Base-by-base conservation (phyloP, 73 alveolate genomes). In the Paramecium octaurelia region DNA sequence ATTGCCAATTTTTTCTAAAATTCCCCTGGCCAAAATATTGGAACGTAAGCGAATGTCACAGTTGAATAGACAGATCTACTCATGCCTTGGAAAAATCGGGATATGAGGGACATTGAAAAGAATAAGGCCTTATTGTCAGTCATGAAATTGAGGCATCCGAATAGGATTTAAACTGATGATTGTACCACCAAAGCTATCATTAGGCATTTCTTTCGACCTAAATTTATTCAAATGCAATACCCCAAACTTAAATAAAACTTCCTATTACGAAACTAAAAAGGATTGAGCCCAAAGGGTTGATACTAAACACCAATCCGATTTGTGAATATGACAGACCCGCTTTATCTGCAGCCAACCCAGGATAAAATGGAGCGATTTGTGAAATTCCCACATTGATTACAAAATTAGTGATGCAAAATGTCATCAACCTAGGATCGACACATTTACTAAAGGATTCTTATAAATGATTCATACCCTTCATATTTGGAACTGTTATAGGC, bases 111-210 rank as follows among this genome's bases (percentile, higher is more conserved):
- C 73, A 80, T 46, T n/a, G 91, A 23, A 24, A 80, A 48, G 18
- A 80, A 80, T 24, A 80, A 80, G n/a, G 34, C 21, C 11, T 80
- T 80, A 80, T 80, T 80, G n/a, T 42, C 91, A 6, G 91, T 80
- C 91, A 80, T 80, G 18, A 80, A 80, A 80, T 80, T 80, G 24
- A 80, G 91, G n/a, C 91, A 80, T 23, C 91, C 91, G 48, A 80
- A 80, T 2, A 80, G 48, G 29, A 35, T 48, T 48, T 80, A 80
- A 20, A 80, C 91, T 20, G 64, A 80, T 44, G 76, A 8, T 35
- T 80, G 18, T 1, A 80, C 76, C 21, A 44, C 46, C 21, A 80
- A 35, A 10, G 91, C 91, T 21, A 34, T 31, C 91, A 80, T 80
- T 80, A 80, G 21, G 10, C 76, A 80, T 27, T 42, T 42, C 91